A percentile compares a stretch with the other conserved stretches of the same genome.
Conservation (phyloP, 2,329 filamentous ascomycete genomes). For the Ilyonectria destructans region DNA sequence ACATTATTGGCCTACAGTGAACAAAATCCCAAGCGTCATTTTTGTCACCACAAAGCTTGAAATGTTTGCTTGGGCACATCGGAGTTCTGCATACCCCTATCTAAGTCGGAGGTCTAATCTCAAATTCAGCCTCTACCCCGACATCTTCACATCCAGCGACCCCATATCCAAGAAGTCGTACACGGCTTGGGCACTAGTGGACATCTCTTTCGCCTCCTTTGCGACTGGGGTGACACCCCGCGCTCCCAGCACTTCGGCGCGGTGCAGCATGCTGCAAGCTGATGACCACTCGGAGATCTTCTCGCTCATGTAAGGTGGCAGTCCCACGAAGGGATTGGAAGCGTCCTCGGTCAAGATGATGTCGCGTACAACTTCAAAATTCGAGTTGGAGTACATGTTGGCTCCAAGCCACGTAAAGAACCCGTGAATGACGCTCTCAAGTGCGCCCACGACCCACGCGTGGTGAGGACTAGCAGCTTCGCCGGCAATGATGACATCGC, state of each 20-base stretch:
- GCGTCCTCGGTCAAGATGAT: background rate
- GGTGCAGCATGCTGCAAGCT: background rate
- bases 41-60: too few relatives aligned
- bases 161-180: background rate
- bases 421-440: constrained; percentile 13
- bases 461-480: constrained; percentile 29
- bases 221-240: background rate
- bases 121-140: too few relatives aligned
- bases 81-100: background rate
- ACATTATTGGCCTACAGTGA: too few relatives aligned
- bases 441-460: constrained; percentile 19
- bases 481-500: constrained; percentile 31
- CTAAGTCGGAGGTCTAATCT: background rate
- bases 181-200: background rate
- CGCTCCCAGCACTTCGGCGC: background rate
- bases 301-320: constrained; percentile 7
- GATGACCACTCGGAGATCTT: background rate
- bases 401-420: constrained; percentile 3
- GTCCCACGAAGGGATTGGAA: constrained; percentile 2
- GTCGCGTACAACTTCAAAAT: background rate
- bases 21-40: too few relatives aligned
- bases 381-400: background rate
- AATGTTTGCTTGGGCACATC: too few relatives aligned
- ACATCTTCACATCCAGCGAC: background rate
- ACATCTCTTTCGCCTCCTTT: too few relatives aligned